A percentile compares a stretch with the other conserved stretches of the same genome.
phyloP scores from a whole-genome alignment of 768 basidiomycete species.

The Pleurotus salmoneostramineus region DNA sequence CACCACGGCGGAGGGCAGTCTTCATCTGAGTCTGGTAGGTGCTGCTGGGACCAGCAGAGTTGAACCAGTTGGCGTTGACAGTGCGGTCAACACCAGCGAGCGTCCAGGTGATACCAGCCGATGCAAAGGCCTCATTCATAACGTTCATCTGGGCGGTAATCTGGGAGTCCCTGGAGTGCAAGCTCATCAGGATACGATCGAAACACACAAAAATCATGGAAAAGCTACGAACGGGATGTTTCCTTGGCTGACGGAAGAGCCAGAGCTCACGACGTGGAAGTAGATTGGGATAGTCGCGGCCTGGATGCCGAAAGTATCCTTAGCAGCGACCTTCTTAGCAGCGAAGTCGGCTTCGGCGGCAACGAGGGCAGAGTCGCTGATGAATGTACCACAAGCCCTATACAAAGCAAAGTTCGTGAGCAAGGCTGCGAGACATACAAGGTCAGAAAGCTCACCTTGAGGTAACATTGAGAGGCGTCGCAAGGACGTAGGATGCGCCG shows the following conservation, averaged over 20 bases:
- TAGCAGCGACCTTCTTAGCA: constrained; percentile 29
- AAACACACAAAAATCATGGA: neutral
- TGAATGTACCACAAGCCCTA: constrained; percentile 34
- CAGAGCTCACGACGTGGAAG: constrained; percentile 30
- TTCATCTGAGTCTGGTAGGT: constrained; percentile 46
- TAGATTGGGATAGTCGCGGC: constrained; percentile 18
- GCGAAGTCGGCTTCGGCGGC: constrained; percentile 37
- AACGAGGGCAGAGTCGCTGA: constrained; percentile 29
- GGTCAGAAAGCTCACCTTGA: constrained; percentile 12
- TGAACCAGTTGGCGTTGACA: constrained; percentile 44
- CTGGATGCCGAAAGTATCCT: neutral
- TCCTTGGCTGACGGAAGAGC: constrained; percentile 30
- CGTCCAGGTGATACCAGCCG: constrained; percentile 31
- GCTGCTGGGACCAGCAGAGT: constrained; percentile 29
- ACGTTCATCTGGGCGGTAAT: constrained; percentile 30
- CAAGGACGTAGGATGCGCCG: constrained; percentile 21
- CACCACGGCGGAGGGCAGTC: constrained; percentile 36
- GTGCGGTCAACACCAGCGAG: constrained; percentile 39
- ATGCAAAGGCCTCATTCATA: constrained; percentile 38
- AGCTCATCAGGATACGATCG: neutral
- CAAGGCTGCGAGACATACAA: constrained; percentile 7
- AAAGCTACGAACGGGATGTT: constrained; percentile 32
- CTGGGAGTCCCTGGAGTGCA: constrained; percentile 28
- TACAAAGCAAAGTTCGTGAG: constrained; percentile 6
- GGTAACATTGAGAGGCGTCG: constrained; percentile 16